Evolutionary conservation across 768 basidiomycete species (phyloP).

Genomic region (Boletellus emodensis): DNA sequence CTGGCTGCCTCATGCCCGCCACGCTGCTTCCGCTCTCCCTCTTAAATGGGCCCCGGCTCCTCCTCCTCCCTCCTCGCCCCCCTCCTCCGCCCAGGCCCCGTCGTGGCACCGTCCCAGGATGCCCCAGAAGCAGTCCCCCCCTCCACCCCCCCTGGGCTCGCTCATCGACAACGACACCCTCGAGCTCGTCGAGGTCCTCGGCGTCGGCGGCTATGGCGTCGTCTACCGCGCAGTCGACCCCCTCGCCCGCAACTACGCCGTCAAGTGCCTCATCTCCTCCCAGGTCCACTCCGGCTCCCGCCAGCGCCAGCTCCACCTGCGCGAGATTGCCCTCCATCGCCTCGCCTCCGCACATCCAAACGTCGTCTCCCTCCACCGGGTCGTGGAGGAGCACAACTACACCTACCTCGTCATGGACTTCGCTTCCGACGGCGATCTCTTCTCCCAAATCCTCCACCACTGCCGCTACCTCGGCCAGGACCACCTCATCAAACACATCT

Average conservation of each 20-base stretch:
- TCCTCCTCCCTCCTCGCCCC: constrained; percentile 18
- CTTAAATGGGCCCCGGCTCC: constrained; percentile 29
- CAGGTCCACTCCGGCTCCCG: constrained; percentile 42
- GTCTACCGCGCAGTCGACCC: constrained; percentile 83
- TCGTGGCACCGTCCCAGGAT: constrained; percentile 12
- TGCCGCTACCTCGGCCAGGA: constrained; percentile 82
- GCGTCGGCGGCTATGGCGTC: constrained; percentile 92
- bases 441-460: constrained; percentile 77
- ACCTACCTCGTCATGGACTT: constrained; percentile 94
- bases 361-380: constrained; percentile 85
- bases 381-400: constrained; percentile 76
- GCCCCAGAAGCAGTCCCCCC: constrained; percentile 38
- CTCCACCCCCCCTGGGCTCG: constrained; percentile 60
- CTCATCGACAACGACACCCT: constrained; percentile 80
- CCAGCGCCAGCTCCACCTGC: constrained; percentile 74
- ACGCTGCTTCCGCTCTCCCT: constrained; percentile 32
- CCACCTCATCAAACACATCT: constrained; percentile 80
- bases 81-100: background rate
- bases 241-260: constrained; percentile 64
- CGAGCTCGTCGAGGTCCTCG: constrained; percentile 82
- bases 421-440: constrained; percentile 86
- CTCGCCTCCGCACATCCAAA: constrained; percentile 71
- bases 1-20: constrained; percentile 35
- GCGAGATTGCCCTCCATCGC: constrained; percentile 82
- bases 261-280: constrained; percentile 81